phyloP scores from a whole-genome alignment of 176 grass and related monocot species.

The Rhynchospora tenuis region DNA sequence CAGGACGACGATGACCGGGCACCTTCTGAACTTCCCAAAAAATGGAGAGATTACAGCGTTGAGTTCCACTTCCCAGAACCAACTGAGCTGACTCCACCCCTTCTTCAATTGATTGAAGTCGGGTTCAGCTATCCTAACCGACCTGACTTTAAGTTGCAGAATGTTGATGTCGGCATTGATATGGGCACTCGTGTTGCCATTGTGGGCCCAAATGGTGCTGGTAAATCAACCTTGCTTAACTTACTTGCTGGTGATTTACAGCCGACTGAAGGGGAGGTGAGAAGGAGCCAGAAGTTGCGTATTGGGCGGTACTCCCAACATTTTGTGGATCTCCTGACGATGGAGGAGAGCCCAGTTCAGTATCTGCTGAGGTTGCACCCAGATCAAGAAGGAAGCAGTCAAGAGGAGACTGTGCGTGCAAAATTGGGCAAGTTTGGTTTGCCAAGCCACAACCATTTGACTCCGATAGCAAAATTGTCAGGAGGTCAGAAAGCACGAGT shows the following conservation, averaged over 20 bases:
- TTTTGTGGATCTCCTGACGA: slow-evolving; percentile 90
- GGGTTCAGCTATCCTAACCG: slow-evolving; percentile 77
- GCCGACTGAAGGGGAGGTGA: slow-evolving; percentile 68
- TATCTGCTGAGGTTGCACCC: slow-evolving; percentile 88
- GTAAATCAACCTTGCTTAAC: slow-evolving; percentile 92
- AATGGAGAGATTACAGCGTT: slow-evolving; percentile 92
- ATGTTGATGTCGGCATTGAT: slow-evolving; percentile 92
- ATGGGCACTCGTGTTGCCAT: slow-evolving; percentile 97
- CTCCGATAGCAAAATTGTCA: slow-evolving; percentile 89
- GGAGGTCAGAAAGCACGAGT: slow-evolving; percentile 89
- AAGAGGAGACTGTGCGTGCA: slow-evolving; percentile 77
- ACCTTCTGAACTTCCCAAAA: slow-evolving; percentile 55
- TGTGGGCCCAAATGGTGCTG: slow-evolving; percentile 91
- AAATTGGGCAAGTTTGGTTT: slow-evolving; percentile 97
- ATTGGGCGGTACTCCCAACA: slow-evolving; percentile 96
- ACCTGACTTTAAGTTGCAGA: slow-evolving; percentile 71
- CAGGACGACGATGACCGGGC: slow-evolving; percentile 51
- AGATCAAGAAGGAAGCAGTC: slow-evolving; percentile 93
- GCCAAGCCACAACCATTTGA: slow-evolving; percentile 95
- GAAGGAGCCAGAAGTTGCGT: slow-evolving; percentile 81
- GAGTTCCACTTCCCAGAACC: slow-evolving; percentile 96
- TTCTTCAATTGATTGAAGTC: slow-evolving; percentile 90
- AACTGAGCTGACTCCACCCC: slow-evolving; percentile 82
- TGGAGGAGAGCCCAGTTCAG: slow-evolving; percentile 95
- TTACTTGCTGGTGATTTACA: slow-evolving; percentile 88